Conservation (phyloP, 306 rosid species). For the Dryas drummondii region DNA sequence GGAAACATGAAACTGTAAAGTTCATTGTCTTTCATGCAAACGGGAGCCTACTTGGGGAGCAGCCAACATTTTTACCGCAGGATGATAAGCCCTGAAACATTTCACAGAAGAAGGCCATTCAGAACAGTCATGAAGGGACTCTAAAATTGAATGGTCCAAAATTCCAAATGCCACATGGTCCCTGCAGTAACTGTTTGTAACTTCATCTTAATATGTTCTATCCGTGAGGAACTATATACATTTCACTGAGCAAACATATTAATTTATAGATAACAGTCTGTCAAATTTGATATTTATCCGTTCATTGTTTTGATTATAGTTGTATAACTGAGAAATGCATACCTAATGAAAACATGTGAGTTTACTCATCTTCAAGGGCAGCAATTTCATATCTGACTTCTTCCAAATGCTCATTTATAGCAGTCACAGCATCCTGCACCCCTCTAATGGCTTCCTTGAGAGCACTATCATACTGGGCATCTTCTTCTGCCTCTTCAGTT, state of each 20-base stretch:
- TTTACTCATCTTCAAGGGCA: conserved; percentile 64
- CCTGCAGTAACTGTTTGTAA: background rate
- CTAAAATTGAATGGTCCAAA: background rate
- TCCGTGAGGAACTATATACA: background rate
- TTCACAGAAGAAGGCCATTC: background rate
- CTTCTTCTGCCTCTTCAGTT: conserved; percentile 89
- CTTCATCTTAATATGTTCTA: background rate
- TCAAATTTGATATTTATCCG: background rate
- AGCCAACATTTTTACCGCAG: no score
- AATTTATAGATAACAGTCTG: background rate
- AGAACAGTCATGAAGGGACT: background rate
- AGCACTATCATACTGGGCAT: conserved; percentile 82
- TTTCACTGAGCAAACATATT: no score
- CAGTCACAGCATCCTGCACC: conserved; percentile 77
- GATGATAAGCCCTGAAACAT: background rate
- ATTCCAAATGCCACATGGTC: background rate
- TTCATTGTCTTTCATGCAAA: background rate
- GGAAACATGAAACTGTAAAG: background rate
- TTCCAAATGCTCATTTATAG: conserved; percentile 82
- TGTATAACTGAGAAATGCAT: background rate
- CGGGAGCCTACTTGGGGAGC: background rate
- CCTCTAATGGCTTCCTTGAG: conserved; percentile 87
- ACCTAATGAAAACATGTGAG: background rate
- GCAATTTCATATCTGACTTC: conserved; percentile 96
- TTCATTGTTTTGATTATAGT: background rate